Evolutionary conservation across 2,329 filamentous ascomycete genomes (phyloP).

Genomic region (Colletotrichum aenigma): DNA sequence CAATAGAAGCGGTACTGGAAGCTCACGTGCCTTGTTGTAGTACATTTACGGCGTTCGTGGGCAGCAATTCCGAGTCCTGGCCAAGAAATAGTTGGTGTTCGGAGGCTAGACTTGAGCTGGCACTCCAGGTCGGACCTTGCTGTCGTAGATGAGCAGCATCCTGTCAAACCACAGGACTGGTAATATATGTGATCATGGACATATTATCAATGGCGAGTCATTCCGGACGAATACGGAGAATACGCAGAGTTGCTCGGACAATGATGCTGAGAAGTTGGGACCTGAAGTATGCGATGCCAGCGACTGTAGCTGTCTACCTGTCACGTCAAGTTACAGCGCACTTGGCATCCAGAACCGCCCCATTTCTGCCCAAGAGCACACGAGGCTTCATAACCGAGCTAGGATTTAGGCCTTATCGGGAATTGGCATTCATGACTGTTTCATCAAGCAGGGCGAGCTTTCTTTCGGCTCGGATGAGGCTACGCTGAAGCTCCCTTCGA

Average conservation of each 20-base stretch:
- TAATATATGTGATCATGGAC: not conserved
- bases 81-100: not conserved
- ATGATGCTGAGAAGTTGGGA: not conserved
- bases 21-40: not conserved
- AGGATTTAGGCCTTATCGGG: not conserved
- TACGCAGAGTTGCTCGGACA: not conserved
- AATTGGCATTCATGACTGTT: not conserved
- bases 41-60: not conserved
- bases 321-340: not conserved
- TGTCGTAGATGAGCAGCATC: not conserved
- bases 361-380: not conserved
- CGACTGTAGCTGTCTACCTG: not conserved
- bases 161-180: not conserved
- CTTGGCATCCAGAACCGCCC: not conserved
- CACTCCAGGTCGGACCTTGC: not conserved
- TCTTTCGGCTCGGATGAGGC: not conserved
- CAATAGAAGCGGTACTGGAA: rapidly evolving
- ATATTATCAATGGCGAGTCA: not conserved
- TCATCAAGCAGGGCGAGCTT: not conserved
- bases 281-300: not conserved
- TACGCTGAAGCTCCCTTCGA: not conserved
- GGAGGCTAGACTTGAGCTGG: not conserved
- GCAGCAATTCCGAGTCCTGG: rapidly evolving
- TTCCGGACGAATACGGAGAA: not conserved
- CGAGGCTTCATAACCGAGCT: not conserved